Conservation (phyloP, 768 basidiomycete species). For the Leccinum uliginosum region DNA sequence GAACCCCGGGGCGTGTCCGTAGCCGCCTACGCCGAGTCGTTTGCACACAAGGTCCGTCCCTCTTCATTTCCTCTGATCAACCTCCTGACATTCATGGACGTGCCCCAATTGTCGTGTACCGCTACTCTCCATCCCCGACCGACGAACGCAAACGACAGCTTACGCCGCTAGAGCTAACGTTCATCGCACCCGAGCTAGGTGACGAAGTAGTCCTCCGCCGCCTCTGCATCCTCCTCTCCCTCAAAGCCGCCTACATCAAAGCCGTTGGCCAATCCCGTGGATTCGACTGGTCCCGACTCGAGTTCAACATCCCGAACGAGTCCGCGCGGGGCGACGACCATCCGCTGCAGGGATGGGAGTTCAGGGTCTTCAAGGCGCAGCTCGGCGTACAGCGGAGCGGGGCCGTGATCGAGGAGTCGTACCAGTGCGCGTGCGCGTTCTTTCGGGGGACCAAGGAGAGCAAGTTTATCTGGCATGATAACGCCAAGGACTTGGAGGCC, state of each 20-base stretch:
- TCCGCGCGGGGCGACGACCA: conserved; percentile 64
- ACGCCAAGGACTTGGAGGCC: conserved; percentile 59
- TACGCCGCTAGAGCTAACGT: conserved; percentile 48
- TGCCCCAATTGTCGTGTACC: background rate
- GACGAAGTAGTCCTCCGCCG: conserved; percentile 70
- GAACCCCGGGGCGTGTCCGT: conserved; percentile 59
- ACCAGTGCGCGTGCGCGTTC: conserved; percentile 76
- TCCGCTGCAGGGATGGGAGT: conserved; percentile 78
- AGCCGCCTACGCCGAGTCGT: conserved; percentile 63
- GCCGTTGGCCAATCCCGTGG: conserved; percentile 79
- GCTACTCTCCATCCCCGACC: too few relatives aligned
- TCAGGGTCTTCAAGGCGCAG: conserved; percentile 71
- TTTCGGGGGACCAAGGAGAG: conserved; percentile 64
- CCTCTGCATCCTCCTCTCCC: conserved; percentile 69
- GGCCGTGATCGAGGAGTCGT: conserved; percentile 54
- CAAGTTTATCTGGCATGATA: conserved; percentile 70
- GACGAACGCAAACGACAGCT: conserved; percentile 28
- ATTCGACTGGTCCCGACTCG: conserved; percentile 78
- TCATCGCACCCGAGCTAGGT: conserved; percentile 45
- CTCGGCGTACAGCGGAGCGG: conserved; percentile 63
- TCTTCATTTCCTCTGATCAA: background rate
- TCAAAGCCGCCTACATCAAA: conserved; percentile 80
- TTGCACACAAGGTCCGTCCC: conserved; percentile 64
- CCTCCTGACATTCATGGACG: background rate
- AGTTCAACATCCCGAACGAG: conserved; percentile 69